Conservation (phyloP, 1,284 basidiomycete species). For the Veloboletus limbatus region DNA sequence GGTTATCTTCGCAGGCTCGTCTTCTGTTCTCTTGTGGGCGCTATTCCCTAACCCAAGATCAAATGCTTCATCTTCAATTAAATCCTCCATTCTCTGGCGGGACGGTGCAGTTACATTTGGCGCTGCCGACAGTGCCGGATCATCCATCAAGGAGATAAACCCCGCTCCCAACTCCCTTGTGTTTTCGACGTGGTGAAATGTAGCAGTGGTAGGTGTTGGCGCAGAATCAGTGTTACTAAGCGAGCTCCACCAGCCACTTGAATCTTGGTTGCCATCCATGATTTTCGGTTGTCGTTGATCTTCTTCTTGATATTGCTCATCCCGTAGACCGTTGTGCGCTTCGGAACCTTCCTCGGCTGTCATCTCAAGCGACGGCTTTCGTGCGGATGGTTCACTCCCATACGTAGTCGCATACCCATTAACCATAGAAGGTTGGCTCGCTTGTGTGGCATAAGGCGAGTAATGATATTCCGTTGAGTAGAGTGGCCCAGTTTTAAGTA, state of each 20-base stretch:
- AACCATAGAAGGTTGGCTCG: constrained; percentile 19
- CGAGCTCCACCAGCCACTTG: constrained; percentile 63
- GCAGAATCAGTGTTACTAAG: constrained; percentile 46
- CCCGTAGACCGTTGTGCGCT: constrained; percentile 2
- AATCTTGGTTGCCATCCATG: constrained; percentile 21
- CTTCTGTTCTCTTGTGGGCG: constrained; percentile 42
- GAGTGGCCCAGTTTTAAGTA: constrained; percentile 33
- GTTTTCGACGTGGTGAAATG: constrained; percentile 54
- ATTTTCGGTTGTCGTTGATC: constrained; percentile 1
- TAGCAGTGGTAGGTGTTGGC: constrained; percentile 65
- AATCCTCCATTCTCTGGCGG: constrained; percentile 26
- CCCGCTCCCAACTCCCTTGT: constrained; percentile 49
- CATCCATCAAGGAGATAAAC: constrained; percentile 88
- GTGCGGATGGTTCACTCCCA: constrained; percentile 23
- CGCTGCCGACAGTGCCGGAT: constrained; percentile 44
- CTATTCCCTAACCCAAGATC: constrained; percentile 91
- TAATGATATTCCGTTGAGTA: constrained; percentile 20
- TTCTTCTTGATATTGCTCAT: constrained; percentile 6
- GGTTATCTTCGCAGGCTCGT: constrained; percentile 27
- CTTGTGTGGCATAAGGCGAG: constrained; percentile 34
- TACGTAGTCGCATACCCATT: constrained; percentile 33
- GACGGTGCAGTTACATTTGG: constrained; percentile 31
- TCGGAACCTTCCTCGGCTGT: constrained; percentile 36
- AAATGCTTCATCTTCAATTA: constrained; percentile 71
- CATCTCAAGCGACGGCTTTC: constrained; percentile 33